Base-by-base conservation (phyloP, 164 flowering plant genomes). In the Sextonia rubra region DNA sequence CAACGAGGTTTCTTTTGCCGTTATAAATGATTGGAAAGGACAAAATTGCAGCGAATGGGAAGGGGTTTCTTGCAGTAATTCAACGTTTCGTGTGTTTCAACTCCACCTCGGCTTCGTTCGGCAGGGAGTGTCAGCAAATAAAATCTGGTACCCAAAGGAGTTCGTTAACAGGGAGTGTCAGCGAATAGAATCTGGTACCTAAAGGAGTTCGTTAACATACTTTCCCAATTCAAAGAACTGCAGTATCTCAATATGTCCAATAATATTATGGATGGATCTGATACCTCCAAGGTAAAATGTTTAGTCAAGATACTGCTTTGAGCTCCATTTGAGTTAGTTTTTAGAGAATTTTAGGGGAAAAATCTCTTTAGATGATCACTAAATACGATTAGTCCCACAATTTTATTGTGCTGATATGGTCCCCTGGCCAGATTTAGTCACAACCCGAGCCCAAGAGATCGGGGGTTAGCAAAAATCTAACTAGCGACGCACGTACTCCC, bases 81-180 rank as follows among this genome's bases (percentile, higher is more conserved):
- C 47, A 14, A 30, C 68, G 32, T 20, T 48, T 66, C 68, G 23
- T 17, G 68, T 66, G 3, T 30, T 20, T 4, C 8, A 4, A 17
- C 29, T 66, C 26, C 4, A 1, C n/a, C n/a, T n/a, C n/a, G n/a
- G 15, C 47, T 66, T 17, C 8, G 7, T 14, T 5, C 11, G 9
- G 4, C 3, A 18, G 32, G 68, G n/a, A 20, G 22, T 4, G 20
- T 47, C 11, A 23, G 48, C 5, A 4, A 17, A 9, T 22, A 23
- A n/a, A 30, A 66, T 7, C 4, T 66, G 68, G 68, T 66, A 66
- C 17, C 49, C 68, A 30, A 66, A 66, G n/a, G n/a, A n/a, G n/a
- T n/a, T n/a, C n/a, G n/a, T n/a, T n/a, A n/a, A n/a, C 3, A 18
- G 32, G 68, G n/a, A 20, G 22, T 4, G 20, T 47, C 11, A 23